A percentile compares a stretch with the other conserved stretches of the same genome.
These are phyloP conservation scores for Neurospora sp. DNA, from an alignment of 495 filamentous ascomycete genomes.

Conservation along the genomic window DNA sequence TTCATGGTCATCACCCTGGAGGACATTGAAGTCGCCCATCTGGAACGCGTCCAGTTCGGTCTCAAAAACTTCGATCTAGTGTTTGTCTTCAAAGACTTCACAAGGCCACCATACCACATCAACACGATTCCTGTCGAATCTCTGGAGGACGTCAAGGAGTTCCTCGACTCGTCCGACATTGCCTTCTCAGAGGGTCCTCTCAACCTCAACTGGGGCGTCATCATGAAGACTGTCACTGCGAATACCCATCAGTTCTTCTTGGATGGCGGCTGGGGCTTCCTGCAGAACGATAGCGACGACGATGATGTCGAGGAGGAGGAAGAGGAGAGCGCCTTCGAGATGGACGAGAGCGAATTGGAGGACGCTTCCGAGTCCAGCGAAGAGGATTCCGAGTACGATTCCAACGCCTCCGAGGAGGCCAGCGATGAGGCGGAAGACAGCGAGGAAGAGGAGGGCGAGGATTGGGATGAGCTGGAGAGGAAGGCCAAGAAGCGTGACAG, in stretches of 20 bases:
- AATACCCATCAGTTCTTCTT: conserved; percentile 91
- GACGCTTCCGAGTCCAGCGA: conserved; percentile 70
- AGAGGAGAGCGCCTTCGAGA: conserved; percentile 88
- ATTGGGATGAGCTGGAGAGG: conserved; percentile 86
- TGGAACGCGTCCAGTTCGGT: conserved; percentile 96
- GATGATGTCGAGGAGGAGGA: conserved; percentile 69
- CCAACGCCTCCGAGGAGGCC: conserved; percentile 71
- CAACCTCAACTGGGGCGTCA: conserved; percentile 96
- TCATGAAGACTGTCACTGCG: conserved; percentile 96
- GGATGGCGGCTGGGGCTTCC: conserved; percentile 93
- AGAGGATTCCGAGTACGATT: conserved; percentile 88
- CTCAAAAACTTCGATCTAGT: conserved; percentile 99
- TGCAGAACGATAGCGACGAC: conserved; percentile 77
- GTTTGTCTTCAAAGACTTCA: conserved; percentile 95
- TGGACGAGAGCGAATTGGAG: conserved; percentile 72
- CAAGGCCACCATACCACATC: conserved; percentile 76
- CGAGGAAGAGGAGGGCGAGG: conserved; percentile 76
- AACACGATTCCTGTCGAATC: conserved; percentile 97
- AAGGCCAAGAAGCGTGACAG: conserved; percentile 84
- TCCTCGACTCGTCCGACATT: conserved; percentile 91
- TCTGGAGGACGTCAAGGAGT: conserved; percentile 93
- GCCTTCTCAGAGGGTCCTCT: conserved; percentile 89
- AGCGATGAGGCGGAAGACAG: conserved; percentile 52
- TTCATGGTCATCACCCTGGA: conserved; percentile 91
- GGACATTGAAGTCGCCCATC: conserved; percentile 91